Evolutionary conservation across 2,329 filamentous ascomycete species (phyloP).

Genomic region (Fusarium decemcellulare): DNA sequence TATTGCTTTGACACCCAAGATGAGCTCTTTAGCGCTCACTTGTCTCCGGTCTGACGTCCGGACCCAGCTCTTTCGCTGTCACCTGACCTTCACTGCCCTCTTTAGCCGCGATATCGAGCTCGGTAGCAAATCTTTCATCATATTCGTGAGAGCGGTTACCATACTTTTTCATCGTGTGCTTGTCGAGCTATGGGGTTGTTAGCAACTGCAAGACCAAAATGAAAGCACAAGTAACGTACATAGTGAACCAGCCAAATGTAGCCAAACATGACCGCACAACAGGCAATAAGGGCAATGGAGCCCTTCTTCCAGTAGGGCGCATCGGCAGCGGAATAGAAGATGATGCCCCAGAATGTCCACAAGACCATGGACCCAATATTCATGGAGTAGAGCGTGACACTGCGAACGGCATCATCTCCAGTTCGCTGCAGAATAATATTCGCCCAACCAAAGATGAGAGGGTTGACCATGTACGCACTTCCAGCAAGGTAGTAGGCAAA

Average conservation of each 20-base stretch:
- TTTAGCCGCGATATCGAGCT: no score
- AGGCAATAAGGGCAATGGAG: slow-evolving; percentile 42
- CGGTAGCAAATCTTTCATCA: no score
- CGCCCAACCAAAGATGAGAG: slow-evolving; percentile 46
- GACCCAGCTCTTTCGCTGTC: no score
- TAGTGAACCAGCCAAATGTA: slow-evolving; percentile 37
- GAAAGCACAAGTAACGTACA: neutral
- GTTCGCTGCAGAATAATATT: slow-evolving; percentile 40
- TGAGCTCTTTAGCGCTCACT: no score
- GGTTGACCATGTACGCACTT: slow-evolving; percentile 45
- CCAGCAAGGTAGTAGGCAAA: slow-evolving; percentile 44
- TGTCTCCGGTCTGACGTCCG: no score
- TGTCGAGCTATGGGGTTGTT: slow-evolving; percentile 11
- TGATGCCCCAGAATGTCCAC: slow-evolving; percentile 62
- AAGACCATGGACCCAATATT: slow-evolving; percentile 55
- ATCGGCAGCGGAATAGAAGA: slow-evolving; percentile 57
- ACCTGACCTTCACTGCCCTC: no score
- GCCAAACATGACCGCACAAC: slow-evolving; percentile 32
- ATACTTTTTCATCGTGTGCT: slow-evolving; percentile 16
- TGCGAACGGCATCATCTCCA: slow-evolving; percentile 57
- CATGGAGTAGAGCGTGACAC: slow-evolving; percentile 58
- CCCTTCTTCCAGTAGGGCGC: slow-evolving; percentile 57
- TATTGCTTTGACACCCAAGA: no score
- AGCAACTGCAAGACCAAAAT: neutral
- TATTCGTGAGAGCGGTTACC: neutral